These are phyloP conservation scores for Mycena metata DNA, from an alignment of 768 basidiomycete species.

Conservation along the genomic window DNA sequence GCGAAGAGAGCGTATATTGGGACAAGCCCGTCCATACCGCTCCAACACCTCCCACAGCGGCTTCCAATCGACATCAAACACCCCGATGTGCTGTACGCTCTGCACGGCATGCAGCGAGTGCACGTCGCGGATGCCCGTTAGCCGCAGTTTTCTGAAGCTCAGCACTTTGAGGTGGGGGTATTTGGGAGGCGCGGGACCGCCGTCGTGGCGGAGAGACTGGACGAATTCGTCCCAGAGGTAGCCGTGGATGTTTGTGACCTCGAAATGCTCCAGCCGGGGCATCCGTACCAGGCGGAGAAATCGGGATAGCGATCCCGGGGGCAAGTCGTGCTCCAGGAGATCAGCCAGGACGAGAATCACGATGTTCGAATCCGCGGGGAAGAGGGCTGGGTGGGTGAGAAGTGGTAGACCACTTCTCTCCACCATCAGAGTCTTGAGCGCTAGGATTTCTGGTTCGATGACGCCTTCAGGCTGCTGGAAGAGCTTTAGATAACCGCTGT, in stretches of 20 bases:
- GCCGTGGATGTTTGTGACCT: not conserved
- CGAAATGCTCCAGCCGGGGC: not conserved
- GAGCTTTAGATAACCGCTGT: not conserved
- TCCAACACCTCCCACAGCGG: not conserved
- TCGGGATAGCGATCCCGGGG: not conserved
- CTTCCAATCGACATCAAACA: not conserved
- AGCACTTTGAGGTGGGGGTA: not conserved
- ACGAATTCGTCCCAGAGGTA: not conserved
- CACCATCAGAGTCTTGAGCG: not conserved
- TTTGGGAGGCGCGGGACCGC: not conserved
- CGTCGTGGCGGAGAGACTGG: not conserved
- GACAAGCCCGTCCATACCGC: not conserved
- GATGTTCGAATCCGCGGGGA: constrained; percentile 1
- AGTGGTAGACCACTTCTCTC: not conserved
- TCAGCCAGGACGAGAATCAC: not conserved
- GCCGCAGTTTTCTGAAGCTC: not conserved
- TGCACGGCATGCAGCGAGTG: constrained; percentile 1
- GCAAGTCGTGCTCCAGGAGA: not conserved
- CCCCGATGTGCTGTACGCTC: not conserved
- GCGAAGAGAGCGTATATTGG: not conserved
- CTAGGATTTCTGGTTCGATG: not conserved
- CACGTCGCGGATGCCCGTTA: not conserved
- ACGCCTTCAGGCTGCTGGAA: not conserved
- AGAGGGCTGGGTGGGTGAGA: not conserved
- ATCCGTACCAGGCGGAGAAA: constrained; percentile 9